A percentile compares a stretch with the other conserved stretches of the same genome.
Conservation (phyloP, 176 grass and related monocot genomes). For the Bonia amplexicaulis region DNA sequence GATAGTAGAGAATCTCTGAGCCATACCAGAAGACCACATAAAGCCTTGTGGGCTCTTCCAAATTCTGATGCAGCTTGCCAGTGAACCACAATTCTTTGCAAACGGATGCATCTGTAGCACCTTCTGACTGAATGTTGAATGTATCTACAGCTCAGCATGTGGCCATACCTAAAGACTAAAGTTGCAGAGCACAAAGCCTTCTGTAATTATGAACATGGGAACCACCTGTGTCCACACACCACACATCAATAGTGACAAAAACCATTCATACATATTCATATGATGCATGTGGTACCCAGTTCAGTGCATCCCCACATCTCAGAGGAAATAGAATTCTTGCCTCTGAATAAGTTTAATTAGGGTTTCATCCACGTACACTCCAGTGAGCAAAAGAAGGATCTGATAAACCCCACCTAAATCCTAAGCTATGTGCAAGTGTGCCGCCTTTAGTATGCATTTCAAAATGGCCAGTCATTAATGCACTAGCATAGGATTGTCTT, state of each 20-base stretch:
- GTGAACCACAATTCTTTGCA: not conserved
- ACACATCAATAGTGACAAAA: not conserved
- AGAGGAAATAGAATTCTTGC: not conserved
- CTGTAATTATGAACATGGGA: not conserved
- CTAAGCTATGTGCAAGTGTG: not conserved
- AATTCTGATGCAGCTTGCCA: not conserved
- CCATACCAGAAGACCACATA: not conserved
- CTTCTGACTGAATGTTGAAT: not conserved
- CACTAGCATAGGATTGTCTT: not conserved
- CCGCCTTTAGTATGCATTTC: not conserved
- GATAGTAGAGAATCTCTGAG: slow-evolving; percentile 3
- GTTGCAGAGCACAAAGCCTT: not conserved
- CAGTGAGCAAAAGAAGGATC: not conserved
- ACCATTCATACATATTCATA: not conserved
- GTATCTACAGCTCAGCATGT: not conserved
- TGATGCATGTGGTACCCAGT: not conserved
- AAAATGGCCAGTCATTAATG: not conserved
- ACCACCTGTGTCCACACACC: not conserved
- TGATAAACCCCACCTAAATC: not conserved
- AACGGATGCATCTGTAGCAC: not conserved
- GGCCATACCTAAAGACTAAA: not conserved
- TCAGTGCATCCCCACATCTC: not conserved
- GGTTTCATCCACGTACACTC: not conserved
- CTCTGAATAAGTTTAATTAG: not conserved
- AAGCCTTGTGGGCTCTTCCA: not conserved